Evolutionary conservation across 331 rosid genomes (phyloP), one percentile per base, ranked within the genome.

Genomic region (Rhamnella rubrinervis): DNA sequence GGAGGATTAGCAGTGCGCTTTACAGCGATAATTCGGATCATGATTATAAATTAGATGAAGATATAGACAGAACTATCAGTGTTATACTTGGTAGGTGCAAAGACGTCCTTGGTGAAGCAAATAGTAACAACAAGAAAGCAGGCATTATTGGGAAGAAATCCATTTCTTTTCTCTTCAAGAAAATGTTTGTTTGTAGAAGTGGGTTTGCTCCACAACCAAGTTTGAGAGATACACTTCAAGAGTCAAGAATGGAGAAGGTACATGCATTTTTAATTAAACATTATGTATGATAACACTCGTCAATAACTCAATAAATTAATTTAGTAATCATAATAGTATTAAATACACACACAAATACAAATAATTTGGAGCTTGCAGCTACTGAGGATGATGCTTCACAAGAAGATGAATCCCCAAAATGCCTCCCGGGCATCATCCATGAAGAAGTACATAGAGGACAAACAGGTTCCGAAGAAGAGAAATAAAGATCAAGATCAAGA

Each of bases 211-310:
- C 96, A 20, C 19, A 89, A 17, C 96, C 99, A 51, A 86, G 85
- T 65, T 78, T 89, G 19, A 89, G 88, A 80, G 90, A 95, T 35
- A 72, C 92, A 63, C 85, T 91, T 59, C 99, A 89, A 79, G 97
- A 95, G 35, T 87, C 99, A 46, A 87, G 87, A 84, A 91, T 95
- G 97, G 99, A 95, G 68, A 95, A 95, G 99, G 99, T 95, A 81
- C 62, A 1, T 63, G 28, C 51, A 67, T 31, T n/a, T 52, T 10
- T 49, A 6, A 35, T 21, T 39, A 1, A 21, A 40, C 13, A 11
- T 8, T 63, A 40, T 37, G 5, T 3, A 41, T 23, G 26, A 31
- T 59, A 4, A 6, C 31, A 28, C 49, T 50, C 5, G 2, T 28
- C 40, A 25, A 65, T 31, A 31, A 31, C 4, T 31, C 35, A 2